A percentile compares a stretch with the other conserved stretches of the same genome.
phyloP scores from a whole-genome alignment of 1,284 basidiomycete species.

The Boletus semigastroideus region DNA sequence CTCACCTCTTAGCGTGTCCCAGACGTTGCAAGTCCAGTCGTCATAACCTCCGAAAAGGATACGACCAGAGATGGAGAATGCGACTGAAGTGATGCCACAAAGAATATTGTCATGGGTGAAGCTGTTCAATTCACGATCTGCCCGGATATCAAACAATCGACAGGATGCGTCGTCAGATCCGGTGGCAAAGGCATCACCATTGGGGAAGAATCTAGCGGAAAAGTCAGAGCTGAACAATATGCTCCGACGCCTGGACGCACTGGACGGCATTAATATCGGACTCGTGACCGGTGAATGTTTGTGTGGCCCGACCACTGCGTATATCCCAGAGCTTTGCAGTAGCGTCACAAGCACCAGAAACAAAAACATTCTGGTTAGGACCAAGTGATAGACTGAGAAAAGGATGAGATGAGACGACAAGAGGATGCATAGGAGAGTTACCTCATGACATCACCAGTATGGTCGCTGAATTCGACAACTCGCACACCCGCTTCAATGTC shows the following conservation, averaged over 20 bases:
- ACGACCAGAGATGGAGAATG: conserved; percentile 95
- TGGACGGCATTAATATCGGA: conserved; percentile 99
- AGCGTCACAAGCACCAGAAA: conserved; percentile 97
- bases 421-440: conserved; percentile 33
- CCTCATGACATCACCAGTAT: conserved; percentile 99
- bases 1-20: conserved; percentile 98
- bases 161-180: conserved; percentile 99
- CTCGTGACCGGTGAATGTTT: conserved; percentile 98
- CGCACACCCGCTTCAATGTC: conserved; percentile 96
- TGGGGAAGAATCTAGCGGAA: conserved; percentile 89
- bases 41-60: conserved; percentile 99
- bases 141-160: conserved; percentile 96
- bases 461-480: conserved; percentile 96
- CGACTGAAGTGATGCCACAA: conserved; percentile 97
- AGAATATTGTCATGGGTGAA: conserved; percentile 99
- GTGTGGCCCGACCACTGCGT: conserved; percentile 92
- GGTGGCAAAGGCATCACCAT: conserved; percentile 97
- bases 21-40: conserved; percentile 99
- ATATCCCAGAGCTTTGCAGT: conserved; percentile 99
- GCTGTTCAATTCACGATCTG: conserved; percentile 93
- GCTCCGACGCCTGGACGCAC: conserved; percentile 50
- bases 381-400: conserved; percentile 81
- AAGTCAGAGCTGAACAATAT: conserved; percentile 6
- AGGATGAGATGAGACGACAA: conserved; percentile 14
- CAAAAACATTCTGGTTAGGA: conserved; percentile 93